Conservation (phyloP, 768 basidiomycete genomes). For the Chalciporus piperatus region DNA sequence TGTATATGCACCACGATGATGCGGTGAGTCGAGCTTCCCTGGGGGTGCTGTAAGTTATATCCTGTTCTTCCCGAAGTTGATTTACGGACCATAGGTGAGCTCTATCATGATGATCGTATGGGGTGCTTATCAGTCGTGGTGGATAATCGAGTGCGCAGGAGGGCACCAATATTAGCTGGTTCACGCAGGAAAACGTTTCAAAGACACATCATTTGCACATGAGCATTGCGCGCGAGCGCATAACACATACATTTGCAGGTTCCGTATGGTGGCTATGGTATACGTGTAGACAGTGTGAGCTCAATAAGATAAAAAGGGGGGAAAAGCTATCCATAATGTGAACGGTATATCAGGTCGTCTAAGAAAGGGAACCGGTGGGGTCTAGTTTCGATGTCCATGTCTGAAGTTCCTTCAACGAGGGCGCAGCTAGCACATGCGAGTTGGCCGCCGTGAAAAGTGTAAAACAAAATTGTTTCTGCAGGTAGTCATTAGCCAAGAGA, state of each 20-base stretch:
- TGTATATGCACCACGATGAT: no score
- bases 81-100: no score
- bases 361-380: slow-evolving; percentile 64
- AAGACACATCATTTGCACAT: not conserved
- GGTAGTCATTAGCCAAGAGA: slow-evolving; percentile 3
- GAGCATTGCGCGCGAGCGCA: not conserved
- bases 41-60: no score
- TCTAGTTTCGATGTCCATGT: slow-evolving; percentile 85
- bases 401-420: slow-evolving; percentile 76
- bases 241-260: slow-evolving; percentile 8
- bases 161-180: no score
- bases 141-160: no score
- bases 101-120: no score
- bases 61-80: no score
- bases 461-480: slow-evolving; percentile 80
- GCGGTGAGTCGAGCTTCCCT: no score
- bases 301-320: slow-evolving; percentile 15
- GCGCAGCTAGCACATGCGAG: slow-evolving; percentile 85
- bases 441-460: slow-evolving; percentile 91
- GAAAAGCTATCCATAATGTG: not conserved
- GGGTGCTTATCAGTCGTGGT: no score
- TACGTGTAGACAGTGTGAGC: slow-evolving; percentile 22
- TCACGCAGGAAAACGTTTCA: no score
- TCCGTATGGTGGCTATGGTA: slow-evolving; percentile 25
- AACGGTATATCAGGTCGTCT: slow-evolving; percentile 11